Evolutionary conservation across 2,329 filamentous ascomycete species (phyloP).

Genomic region (Diplocarpon rosae): DNA sequence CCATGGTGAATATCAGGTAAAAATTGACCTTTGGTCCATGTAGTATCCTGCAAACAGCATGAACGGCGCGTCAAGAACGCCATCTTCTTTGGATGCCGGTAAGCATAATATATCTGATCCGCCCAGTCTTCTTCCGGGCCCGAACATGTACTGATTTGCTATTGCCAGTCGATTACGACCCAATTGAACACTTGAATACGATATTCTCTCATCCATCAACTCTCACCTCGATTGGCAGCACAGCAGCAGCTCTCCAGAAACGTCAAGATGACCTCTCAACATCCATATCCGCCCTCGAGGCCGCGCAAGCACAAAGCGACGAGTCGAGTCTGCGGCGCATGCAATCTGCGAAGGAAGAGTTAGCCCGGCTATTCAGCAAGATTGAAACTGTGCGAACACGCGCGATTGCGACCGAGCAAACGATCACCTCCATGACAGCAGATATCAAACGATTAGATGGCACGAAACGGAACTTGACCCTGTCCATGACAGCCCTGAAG

Average conservation of each 20-base stretch:
- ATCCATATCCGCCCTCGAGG: conserved; percentile 63
- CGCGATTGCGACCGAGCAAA: conserved; percentile 83
- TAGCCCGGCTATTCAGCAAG: conserved; percentile 82
- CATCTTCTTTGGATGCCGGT: conserved; percentile 28
- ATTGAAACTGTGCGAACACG: conserved; percentile 87
- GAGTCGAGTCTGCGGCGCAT: conserved; percentile 84
- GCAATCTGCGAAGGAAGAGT: conserved; percentile 79
- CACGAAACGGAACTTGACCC: conserved; percentile 90
- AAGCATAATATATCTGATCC: conserved; percentile 9
- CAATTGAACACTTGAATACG: conserved; percentile 82
- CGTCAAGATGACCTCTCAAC: conserved; percentile 75
- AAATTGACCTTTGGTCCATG: not conserved
- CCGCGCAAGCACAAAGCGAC: conserved; percentile 71
- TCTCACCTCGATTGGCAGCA: conserved; percentile 62
- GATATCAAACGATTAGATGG: conserved; percentile 96
- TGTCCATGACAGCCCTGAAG: conserved; percentile 97
- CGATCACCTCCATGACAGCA: conserved; percentile 97
- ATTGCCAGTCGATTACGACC: conserved; percentile 67
- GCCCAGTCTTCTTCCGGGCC: not conserved
- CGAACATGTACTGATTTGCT: conserved; percentile 10
- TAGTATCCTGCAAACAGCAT: conserved; percentile 16
- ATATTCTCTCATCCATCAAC: conserved; percentile 87
- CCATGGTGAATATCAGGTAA: not conserved
- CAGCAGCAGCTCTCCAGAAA: conserved; percentile 60
- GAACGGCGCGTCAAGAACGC: conserved; percentile 23